phyloP scores from a whole-genome alignment of 768 basidiomycete genomes.

The Xerocomellus amylosporus region DNA sequence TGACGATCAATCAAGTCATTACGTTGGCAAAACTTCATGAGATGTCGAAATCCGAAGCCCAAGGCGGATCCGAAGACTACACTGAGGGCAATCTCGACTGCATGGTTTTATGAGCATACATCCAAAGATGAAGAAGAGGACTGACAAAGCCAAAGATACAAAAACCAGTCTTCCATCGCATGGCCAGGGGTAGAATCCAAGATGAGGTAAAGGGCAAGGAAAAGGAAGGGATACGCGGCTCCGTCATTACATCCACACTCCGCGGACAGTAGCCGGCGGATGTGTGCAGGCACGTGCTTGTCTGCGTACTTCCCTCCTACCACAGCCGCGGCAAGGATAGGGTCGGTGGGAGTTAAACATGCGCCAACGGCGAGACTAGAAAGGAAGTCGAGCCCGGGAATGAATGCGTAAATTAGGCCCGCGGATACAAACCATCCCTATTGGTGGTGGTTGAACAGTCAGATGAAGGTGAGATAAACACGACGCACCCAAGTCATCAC shows the following conservation, averaged over 20 bases:
- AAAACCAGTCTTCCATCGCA: conserved; percentile 85
- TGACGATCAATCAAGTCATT: conserved; percentile 89
- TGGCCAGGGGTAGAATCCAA: conserved; percentile 57
- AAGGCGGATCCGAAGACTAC: conserved; percentile 69
- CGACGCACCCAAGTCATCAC: conserved; percentile 79
- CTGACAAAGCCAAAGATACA: conserved; percentile 83
- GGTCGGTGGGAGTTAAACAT: conserved; percentile 83
- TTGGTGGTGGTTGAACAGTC: conserved; percentile 3
- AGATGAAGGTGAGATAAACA: neutral
- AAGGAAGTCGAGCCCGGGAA: conserved; percentile 87
- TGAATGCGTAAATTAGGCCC: conserved; percentile 84
- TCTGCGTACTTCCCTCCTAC: conserved; percentile 97
- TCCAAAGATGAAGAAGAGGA: conserved; percentile 15
- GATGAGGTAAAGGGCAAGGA: conserved; percentile 83
- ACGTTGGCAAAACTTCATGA: conserved; percentile 91
- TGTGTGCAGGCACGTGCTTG: conserved; percentile 89
- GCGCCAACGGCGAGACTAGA: conserved; percentile 89
- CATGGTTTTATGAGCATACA: conserved; percentile 4
- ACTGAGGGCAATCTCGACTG: conserved; percentile 79
- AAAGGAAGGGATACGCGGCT: conserved; percentile 93
- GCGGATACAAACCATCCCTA: conserved; percentile 96
- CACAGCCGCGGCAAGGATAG: conserved; percentile 44
- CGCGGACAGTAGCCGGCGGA: conserved; percentile 60
- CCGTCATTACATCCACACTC: conserved; percentile 97
- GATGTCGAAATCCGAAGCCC: conserved; percentile 77